phyloP scores from a whole-genome alignment of 176 grass and related monocot genomes.

The Areca catechu region DNA sequence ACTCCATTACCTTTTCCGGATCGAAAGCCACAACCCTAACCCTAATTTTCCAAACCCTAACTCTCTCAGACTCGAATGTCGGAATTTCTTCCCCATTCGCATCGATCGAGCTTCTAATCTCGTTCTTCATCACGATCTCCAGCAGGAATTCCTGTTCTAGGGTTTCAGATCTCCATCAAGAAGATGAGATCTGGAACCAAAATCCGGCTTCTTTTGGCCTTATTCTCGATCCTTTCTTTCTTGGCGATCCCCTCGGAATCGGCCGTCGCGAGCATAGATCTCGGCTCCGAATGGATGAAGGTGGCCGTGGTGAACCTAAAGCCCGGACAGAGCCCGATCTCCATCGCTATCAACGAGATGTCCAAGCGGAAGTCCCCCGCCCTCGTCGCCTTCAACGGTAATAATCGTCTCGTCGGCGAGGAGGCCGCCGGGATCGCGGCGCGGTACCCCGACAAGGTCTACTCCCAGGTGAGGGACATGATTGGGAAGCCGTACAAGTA shows the following conservation, averaged over 20 bases:
- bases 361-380: conserved; percentile 97
- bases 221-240: conserved; percentile 10
- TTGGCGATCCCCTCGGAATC: conserved; percentile 26
- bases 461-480: conserved; percentile 70
- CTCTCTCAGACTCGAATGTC: not conserved
- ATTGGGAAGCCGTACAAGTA: conserved; percentile 61
- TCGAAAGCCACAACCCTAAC: conserved; percentile 42
- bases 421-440: conserved; percentile 83
- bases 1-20: conserved; percentile 1
- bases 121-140: not conserved
- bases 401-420: conserved; percentile 78
- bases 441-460: conserved; percentile 82
- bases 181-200: not conserved
- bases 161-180: not conserved
- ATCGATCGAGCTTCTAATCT: conserved; percentile 12
- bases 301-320: conserved; percentile 85
- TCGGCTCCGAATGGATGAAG: conserved; percentile 95
- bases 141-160: not conserved
- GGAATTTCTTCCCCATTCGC: conserved; percentile 14
- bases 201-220: not conserved
- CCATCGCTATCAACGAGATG: conserved; percentile 96
- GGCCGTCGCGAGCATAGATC: conserved; percentile 91
- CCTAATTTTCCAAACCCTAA: conserved; percentile 11
- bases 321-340: conserved; percentile 62
- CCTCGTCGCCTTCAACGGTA: conserved; percentile 56